Evolutionary conservation across 2,329 filamentous ascomycete species (phyloP).

Genomic region (Arthrobotrys sphaeroides): DNA sequence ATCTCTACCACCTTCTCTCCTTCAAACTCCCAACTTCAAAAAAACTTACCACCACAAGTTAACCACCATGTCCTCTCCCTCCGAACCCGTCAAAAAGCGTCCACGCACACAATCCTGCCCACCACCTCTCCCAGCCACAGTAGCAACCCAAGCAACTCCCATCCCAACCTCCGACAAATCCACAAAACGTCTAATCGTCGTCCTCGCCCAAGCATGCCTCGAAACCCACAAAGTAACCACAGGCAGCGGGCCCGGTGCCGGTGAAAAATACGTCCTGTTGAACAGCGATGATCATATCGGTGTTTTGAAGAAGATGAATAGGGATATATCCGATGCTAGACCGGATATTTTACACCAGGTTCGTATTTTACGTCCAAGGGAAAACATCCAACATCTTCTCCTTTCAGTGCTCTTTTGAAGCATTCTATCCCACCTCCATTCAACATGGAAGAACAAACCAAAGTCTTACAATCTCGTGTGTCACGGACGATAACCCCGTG

Average conservation of each 20-base stretch:
- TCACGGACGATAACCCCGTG: background rate
- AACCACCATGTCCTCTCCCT: conserved; percentile 57
- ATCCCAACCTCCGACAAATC: conserved; percentile 89
- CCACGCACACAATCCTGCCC: conserved; percentile 93
- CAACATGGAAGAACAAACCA: conserved; percentile 51
- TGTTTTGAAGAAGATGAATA: conserved; percentile 99
- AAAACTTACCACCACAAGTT: no score
- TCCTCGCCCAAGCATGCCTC: conserved; percentile 94
- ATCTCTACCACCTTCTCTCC: background rate
- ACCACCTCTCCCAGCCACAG: conserved; percentile 88
- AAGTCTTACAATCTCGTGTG: conserved; percentile 39
- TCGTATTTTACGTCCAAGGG: conserved; percentile 60
- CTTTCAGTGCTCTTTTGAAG: background rate
- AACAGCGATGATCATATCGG: conserved; percentile 99
- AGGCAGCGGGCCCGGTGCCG: conserved; percentile 71
- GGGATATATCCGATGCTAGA: conserved; percentile 96
- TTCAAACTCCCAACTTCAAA: background rate
- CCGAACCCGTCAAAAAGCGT: conserved; percentile 57
- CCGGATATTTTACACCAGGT: conserved; percentile 99
- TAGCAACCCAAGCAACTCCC: conserved; percentile 88
- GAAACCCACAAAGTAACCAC: conserved; percentile 96
- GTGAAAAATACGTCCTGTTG: conserved; percentile 96
- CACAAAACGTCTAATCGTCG: conserved; percentile 89
- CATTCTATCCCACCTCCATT: conserved; percentile 28
- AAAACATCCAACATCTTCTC: conserved; percentile 50